Percentiles rank a stretch among this genome's conserved stretches.
Conservation (phyloP, 1,284 basidiomycete species). For the Ustilago trichophora region DNA sequence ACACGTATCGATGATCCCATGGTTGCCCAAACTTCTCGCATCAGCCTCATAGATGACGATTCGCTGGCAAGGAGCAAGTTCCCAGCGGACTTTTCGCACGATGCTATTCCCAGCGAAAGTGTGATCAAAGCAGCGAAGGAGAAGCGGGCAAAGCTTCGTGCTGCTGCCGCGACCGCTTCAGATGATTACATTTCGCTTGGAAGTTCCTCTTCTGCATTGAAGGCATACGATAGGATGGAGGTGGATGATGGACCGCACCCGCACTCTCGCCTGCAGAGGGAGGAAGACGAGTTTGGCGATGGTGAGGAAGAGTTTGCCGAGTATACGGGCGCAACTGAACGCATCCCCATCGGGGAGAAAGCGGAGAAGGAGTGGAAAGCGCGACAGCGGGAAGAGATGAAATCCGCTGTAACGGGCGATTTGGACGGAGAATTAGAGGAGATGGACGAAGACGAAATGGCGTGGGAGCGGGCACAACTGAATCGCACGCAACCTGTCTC, state of each 20-base stretch:
- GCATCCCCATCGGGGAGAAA: slow-evolving; percentile 53
- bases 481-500: slow-evolving; percentile 30
- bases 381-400: slow-evolving; percentile 42
- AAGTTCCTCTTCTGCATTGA: not conserved
- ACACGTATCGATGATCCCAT: slow-evolving; percentile 29
- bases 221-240: slow-evolving; percentile 7
- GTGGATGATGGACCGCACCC: slow-evolving; percentile 49
- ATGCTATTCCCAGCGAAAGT: slow-evolving; percentile 48
- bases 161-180: slow-evolving; percentile 10
- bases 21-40: slow-evolving; percentile 10
- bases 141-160: slow-evolving; percentile 40
- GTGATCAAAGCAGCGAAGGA: slow-evolving; percentile 54
- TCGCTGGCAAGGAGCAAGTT: slow-evolving; percentile 31
- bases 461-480: slow-evolving; percentile 61
- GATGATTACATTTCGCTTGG: slow-evolving; percentile 53
- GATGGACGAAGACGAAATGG: slow-evolving; percentile 77
- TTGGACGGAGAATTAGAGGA: no score
- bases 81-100: slow-evolving; percentile 25
- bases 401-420: slow-evolving; percentile 34
- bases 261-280: slow-evolving; percentile 53
- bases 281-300: slow-evolving; percentile 59
- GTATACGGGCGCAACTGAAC: slow-evolving; percentile 58
- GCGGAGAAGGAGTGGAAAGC: slow-evolving; percentile 36
- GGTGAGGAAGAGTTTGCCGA: slow-evolving; percentile 62
- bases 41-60: slow-evolving; percentile 3